phyloP scores from a whole-genome alignment of 139 green algal genomes.

The Micractinium conductrix region DNA sequence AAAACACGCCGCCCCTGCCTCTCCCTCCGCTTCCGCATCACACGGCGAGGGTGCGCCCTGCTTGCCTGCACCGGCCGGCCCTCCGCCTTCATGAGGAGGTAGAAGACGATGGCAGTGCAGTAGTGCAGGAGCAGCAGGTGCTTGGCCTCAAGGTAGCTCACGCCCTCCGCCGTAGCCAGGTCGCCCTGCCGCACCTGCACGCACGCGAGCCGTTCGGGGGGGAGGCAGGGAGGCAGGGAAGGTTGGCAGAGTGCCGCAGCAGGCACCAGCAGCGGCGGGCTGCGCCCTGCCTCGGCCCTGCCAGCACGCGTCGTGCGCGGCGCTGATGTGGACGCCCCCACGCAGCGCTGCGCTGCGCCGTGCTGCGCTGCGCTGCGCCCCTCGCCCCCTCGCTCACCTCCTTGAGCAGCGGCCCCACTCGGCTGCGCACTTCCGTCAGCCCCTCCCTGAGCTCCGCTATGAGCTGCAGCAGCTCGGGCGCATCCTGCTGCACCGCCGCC shows the following conservation, averaged over 20 bases:
- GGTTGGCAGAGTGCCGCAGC: background rate
- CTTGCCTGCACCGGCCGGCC: conserved; percentile 82
- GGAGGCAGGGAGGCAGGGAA: background rate
- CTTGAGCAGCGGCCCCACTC: conserved; percentile 77
- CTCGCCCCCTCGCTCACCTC: conserved; percentile 46
- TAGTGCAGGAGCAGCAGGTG: conserved; percentile 96
- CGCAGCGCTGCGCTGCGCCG: too few relatives aligned
- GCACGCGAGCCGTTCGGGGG: too few relatives aligned
- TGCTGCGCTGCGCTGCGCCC: too few relatives aligned
- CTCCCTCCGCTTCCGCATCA: too few relatives aligned
- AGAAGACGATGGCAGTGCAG: conserved; percentile 92
- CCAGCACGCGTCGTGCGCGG: too few relatives aligned
- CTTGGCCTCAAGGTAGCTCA: conserved; percentile 98
- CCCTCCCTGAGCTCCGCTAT: conserved; percentile 69
- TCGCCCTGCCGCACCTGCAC: conserved; percentile 66
- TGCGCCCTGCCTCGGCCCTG: too few relatives aligned
- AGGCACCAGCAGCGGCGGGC: too few relatives aligned
- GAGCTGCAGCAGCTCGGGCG: conserved; percentile 84
- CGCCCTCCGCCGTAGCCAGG: conserved; percentile 83
- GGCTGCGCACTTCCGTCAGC: conserved; percentile 60
- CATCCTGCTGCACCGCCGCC: conserved; percentile 71
- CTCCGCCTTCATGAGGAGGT: conserved; percentile 97
- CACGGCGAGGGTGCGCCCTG: too few relatives aligned
- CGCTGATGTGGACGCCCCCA: too few relatives aligned
- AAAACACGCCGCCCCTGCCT: too few relatives aligned